These are phyloP conservation scores for Falciphora oryzae DNA, from an alignment of 2,329 filamentous ascomycete species.

Conservation along the genomic window DNA sequence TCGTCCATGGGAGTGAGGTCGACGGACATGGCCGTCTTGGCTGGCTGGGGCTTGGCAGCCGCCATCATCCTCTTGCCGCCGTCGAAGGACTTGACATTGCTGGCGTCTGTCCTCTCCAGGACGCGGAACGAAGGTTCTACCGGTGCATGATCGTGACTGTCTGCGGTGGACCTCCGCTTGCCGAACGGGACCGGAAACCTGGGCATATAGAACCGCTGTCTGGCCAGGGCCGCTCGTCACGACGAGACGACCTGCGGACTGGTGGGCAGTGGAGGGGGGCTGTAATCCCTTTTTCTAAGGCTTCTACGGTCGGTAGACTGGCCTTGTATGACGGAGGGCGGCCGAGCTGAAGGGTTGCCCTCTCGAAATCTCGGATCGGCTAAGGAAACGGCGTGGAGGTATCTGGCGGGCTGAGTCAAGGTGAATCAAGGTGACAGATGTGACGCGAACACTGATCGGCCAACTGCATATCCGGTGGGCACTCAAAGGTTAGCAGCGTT, in stretches of 20 bases:
- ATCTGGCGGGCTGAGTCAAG: background rate
- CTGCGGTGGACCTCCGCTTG: conserved; percentile 55
- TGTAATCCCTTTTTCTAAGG: background rate
- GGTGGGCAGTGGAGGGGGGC: background rate
- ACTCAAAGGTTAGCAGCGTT: conserved; percentile 3
- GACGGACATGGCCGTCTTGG: conserved; percentile 30
- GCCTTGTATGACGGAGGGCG: background rate
- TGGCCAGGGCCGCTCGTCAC: conserved; percentile 5
- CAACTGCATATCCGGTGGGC: conserved; percentile 6
- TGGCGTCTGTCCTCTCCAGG: conserved; percentile 45
- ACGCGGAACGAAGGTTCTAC: conserved; percentile 52
- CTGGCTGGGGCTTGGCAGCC: conserved; percentile 30
- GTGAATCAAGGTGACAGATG: background rate
- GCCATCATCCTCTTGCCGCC: conserved; percentile 37
- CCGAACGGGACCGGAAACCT: conserved; percentile 55
- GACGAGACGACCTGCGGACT: background rate
- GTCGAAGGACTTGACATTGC: conserved; percentile 43
- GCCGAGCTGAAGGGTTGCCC: background rate
- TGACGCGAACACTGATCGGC: conserved; percentile 6
- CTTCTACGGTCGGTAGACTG: background rate
- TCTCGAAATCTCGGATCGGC: background rate
- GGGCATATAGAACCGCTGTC: conserved; percentile 45
- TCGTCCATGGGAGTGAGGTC: conserved; percentile 36
- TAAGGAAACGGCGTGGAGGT: background rate
- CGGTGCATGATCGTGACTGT: conserved; percentile 47